Percentiles rank a stretch among this genome's conserved stretches.
phyloP scores from a whole-genome alignment of 2,329 filamentous ascomycete genomes.

The Xylaria sp. region DNA sequence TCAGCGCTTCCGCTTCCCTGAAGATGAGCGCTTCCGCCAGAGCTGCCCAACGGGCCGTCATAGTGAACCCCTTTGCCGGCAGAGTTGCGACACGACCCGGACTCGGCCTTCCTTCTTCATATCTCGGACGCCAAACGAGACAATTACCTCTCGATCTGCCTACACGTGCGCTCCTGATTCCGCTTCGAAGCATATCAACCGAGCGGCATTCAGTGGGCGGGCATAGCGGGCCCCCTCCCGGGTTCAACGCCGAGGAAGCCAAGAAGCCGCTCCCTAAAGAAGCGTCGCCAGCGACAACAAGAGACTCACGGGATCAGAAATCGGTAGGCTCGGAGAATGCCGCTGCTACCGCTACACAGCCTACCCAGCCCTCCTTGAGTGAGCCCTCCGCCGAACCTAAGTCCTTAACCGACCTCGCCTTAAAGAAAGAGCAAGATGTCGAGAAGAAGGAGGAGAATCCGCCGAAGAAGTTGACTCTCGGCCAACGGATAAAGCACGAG shows the following conservation, averaged over 20 bases:
- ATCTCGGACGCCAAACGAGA: slow-evolving; percentile 60
- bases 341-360: slow-evolving; percentile 40
- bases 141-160: slow-evolving; percentile 59
- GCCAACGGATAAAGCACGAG: slow-evolving; percentile 96
- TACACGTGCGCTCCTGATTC: slow-evolving; percentile 68
- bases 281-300: slow-evolving; percentile 49
- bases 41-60: slow-evolving; percentile 65
- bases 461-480: slow-evolving; percentile 86
- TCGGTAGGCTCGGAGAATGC: slow-evolving; percentile 47
- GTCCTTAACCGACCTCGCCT: slow-evolving; percentile 70
- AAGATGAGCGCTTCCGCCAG: slow-evolving; percentile 67
- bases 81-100: slow-evolving; percentile 59
- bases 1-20: not conserved
- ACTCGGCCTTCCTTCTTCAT: slow-evolving; percentile 59
- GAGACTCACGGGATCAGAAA: slow-evolving; percentile 50
- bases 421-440: slow-evolving; percentile 69
- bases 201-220: slow-evolving; percentile 66
- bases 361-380: slow-evolving; percentile 47
- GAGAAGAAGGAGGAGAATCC: slow-evolving; percentile 77
- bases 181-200: slow-evolving; percentile 67
- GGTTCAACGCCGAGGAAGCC: slow-evolving; percentile 89
- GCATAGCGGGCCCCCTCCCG: slow-evolving; percentile 79
- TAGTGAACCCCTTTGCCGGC: slow-evolving; percentile 64
- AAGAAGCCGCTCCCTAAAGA: slow-evolving; percentile 82
- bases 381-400: slow-evolving; percentile 54